Base-by-base conservation (phyloP, 805 yeast species). In the Dipodascus geniculatus region DNA sequence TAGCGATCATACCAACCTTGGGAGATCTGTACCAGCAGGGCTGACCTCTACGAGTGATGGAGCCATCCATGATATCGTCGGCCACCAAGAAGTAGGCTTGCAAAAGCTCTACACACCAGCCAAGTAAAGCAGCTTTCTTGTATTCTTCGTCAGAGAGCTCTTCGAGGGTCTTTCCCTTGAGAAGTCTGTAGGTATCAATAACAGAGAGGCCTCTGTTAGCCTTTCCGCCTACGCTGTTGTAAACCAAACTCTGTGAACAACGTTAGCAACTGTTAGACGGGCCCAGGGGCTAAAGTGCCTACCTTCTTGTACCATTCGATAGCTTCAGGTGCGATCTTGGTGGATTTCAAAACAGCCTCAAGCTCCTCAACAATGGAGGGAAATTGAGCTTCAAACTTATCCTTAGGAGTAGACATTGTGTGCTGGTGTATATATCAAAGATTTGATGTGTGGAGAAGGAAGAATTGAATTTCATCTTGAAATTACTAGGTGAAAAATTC, bases 1-100 rank as follows among this genome's bases (percentile, higher is more conserved):
- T 93, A 56, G 99, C 99, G 67, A 93, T 84, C 68, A 88, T 88
- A 44, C 87, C 87, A 56, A 93, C 96, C 42, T 80, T 81, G 35
- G 70, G 69, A 60, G 79, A 81, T 35, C 73, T 78, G 75, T 89
- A 93, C 99, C 99, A 93, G 72, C 99, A 93, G 60, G 96, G 93
- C 72, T 91, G 97, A 56, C 97, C 99, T 70, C 99, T 84, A 77
- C 99, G 86, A 47, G 99, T 93, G 69, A 87, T 85, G 33, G 96
- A 86, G 61, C 82, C 81, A 70, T 93, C 99, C 99, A 93, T 93
- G 82, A 93, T 93, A 68, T 93, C 99, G 69, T 93, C 99, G 31
- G 98, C 95, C 54, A 93, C 98, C 64, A 93, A 77, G 76, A 93
- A 93, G 69, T 87, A 93, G 1, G 97, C 98, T 73, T 91, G 99